Evolutionary conservation across 495 filamentous ascomycete species (phyloP), one percentile per base, ranked within the genome.

Genomic region (Antarctomyces pellizariae): DNA sequence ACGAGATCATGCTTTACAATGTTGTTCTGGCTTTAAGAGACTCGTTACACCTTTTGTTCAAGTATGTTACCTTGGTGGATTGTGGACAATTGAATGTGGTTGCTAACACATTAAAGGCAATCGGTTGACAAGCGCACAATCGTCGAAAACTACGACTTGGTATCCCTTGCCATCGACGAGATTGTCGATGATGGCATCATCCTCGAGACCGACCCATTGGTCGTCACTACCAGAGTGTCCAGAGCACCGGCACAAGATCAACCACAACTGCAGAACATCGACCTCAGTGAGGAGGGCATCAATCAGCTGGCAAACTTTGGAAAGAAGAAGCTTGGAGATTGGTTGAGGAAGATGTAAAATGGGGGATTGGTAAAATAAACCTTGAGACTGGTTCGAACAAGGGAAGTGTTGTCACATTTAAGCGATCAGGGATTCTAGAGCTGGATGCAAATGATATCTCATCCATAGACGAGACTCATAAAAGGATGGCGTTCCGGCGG

Each of bases 131-230:
- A 92, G 59, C 76, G 86, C 34, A 95, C 84, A 6, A 76, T 95
- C 34, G 68, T 93, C 42, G 86, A 99, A 53, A 92, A 93, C 62
- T 97, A 93, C 56, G 86, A 95, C 43, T 62, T 71, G 5, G 75
- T 91, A 30, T 74, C 80, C 12, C 60, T 99, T 12, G 75, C 83
- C 22, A 75, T 95, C 30, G 86, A 99, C 49, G 86, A 99, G 49
- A 78, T 91, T 30, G 70, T 90, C 16, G 86, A 95, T 48, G 86
- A 95, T 37, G 86, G 86, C 16, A 82, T 99, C 36, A 82, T 95
- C 36, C 61, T 99, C 7, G 86, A 99, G 54, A 92, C 82, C 0
- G 86, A 99, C 47, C 82, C 86, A 0, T 77, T 83, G 15, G 66
- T 90, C 34, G 77, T 99, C 39, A 71, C 80, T 18, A 78, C 78